These are phyloP conservation scores for Pythium vanterpoolii DNA, from an alignment of 352 stramenopile species.

Conservation along the genomic window DNA sequence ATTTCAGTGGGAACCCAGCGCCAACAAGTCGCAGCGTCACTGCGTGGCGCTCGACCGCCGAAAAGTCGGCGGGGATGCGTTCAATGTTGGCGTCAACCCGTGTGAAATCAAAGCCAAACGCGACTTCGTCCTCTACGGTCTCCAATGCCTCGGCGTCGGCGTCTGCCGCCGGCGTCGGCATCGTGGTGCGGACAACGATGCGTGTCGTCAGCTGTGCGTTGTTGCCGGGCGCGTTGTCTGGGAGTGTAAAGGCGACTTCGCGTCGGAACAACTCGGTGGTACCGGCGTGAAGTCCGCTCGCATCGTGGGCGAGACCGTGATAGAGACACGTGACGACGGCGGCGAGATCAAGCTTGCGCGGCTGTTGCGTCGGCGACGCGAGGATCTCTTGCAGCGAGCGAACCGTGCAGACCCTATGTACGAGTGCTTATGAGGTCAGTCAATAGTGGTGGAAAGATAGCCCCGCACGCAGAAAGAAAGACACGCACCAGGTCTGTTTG, in stretches of 20 bases:
- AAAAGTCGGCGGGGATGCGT: neutral
- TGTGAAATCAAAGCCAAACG: constrained; percentile 8
- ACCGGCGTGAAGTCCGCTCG: neutral
- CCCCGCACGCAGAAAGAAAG: neutral
- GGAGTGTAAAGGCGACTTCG: constrained; percentile 14
- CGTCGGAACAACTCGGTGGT: constrained; percentile 6
- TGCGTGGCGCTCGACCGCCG: neutral
- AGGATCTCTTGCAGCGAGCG: constrained; percentile 15
- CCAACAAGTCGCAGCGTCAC: neutral
- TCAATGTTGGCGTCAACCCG: constrained; percentile 1
- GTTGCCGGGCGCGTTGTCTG: neutral
- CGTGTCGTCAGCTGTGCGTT: constrained; percentile 6
- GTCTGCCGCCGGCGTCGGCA: neutral
- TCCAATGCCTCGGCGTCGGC: neutral
- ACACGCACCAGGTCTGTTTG: constrained; percentile 12
- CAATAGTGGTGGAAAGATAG: neutral
- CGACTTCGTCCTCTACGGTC: constrained; percentile 5
- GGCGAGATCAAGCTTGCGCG: constrained; percentile 7
- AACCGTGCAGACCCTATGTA: neutral
- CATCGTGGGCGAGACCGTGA: constrained; percentile 11
- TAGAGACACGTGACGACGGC: constrained; percentile 17
- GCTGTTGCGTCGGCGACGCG: constrained; percentile 6
- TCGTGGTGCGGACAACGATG: neutral
- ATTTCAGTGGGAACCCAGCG: constrained; percentile 4
- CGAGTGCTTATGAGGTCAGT: neutral